Conservation (phyloP, 2,329 filamentous ascomycete species). For the Penicillium corylophilum region DNA sequence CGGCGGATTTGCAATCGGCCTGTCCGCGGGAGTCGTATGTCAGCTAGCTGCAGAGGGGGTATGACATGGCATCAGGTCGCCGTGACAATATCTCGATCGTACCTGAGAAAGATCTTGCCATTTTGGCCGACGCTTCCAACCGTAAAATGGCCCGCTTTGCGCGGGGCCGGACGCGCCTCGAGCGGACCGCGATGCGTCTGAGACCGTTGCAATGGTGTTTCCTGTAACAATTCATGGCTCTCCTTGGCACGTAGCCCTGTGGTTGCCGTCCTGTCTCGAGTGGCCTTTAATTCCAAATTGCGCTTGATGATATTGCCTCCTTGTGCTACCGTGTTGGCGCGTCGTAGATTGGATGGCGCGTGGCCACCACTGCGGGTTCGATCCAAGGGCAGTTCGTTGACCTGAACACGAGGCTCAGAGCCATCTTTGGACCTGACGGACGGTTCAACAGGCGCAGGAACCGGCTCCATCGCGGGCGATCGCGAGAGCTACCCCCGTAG, state of each 20-base stretch:
- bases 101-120: constrained; percentile 79
- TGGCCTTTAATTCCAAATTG: constrained; percentile 32
- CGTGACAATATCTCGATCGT: constrained; percentile 36
- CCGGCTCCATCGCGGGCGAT: constrained; percentile 22
- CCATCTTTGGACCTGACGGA: constrained; percentile 14
- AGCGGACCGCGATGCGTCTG: constrained; percentile 52
- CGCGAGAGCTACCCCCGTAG: constrained; percentile 12
- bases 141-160: constrained; percentile 71
- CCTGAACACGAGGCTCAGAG: constrained; percentile 18
- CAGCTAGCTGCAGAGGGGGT: constrained; percentile 15
- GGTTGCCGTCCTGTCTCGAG: constrained; percentile 33
- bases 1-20: constrained; percentile 37
- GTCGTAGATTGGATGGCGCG: constrained; percentile 31
- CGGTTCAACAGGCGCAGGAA: constrained; percentile 14
- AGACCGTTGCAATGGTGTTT: constrained; percentile 39
- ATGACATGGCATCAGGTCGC: constrained; percentile 13
- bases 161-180: constrained; percentile 61
- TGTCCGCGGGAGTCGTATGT: constrained; percentile 16
- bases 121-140: constrained; percentile 82
- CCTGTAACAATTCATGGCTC: constrained; percentile 51
- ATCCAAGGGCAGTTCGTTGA: constrained; percentile 17
- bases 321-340: constrained; percentile 41
- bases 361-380: constrained; percentile 19
- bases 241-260: constrained; percentile 48
- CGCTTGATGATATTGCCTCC: constrained; percentile 30